Conservation (phyloP, 1,139 yeast genomes). For the Saccharomycopsis hybrid region DNA sequence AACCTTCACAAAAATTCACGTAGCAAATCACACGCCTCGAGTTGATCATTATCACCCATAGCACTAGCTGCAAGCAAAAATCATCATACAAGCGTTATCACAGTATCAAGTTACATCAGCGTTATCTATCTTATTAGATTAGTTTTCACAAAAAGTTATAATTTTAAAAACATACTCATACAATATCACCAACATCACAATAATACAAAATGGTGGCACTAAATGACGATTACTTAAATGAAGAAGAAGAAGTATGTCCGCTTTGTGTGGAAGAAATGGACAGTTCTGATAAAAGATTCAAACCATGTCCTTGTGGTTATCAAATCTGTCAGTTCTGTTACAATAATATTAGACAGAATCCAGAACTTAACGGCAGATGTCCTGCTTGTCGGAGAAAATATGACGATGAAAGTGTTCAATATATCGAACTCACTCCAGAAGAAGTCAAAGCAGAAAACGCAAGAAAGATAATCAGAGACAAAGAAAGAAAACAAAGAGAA, state of each 20-base stretch:
- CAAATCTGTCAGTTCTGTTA: slow-evolving; percentile 98
- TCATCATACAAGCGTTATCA: no score
- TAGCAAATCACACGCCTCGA: no score
- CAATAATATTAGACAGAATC: slow-evolving; percentile 91
- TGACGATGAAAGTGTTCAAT: slow-evolving; percentile 89
- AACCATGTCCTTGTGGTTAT: slow-evolving; percentile 99
- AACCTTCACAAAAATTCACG: no score
- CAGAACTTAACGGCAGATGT: slow-evolving; percentile 91
- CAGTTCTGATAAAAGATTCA: slow-evolving; percentile 89
- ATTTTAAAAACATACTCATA: no score
- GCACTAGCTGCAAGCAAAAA: no score
- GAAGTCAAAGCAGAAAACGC: slow-evolving; percentile 76
- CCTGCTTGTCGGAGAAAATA: slow-evolving; percentile 96
- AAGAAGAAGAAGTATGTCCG: slow-evolving; percentile 44
- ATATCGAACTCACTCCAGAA: slow-evolving; percentile 74
- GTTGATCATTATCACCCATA: no score
- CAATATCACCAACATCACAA: neutral
- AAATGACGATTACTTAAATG: slow-evolving; percentile 26
- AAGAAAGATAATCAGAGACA: slow-evolving; percentile 73
- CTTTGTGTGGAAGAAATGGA: slow-evolving; percentile 97
- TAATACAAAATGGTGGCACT: neutral
- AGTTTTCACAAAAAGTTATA: no score
- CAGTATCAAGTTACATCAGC: no score
- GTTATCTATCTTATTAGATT: no score
- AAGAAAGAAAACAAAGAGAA: slow-evolving; percentile 83